Base-by-base conservation (phyloP, 2,329 filamentous ascomycete genomes). In the Verticillium albo-atrum region DNA sequence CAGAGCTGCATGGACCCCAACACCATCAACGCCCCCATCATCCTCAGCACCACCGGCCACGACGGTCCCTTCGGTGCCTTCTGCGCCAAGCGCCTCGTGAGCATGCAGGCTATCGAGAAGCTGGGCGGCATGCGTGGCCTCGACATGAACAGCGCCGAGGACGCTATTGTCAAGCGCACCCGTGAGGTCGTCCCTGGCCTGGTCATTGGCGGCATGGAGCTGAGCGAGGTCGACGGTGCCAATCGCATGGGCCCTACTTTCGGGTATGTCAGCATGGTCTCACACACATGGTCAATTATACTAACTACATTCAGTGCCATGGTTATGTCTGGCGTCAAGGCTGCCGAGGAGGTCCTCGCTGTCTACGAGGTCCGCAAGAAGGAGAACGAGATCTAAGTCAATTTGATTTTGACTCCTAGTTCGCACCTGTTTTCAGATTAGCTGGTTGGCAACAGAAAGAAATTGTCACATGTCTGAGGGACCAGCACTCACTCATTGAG, bases 1-100 rank as follows among this genome's bases (percentile, higher is more conserved):
- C 92, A 96, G 79, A 90, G 86, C 62, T 97, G 92, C 88, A 96
- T 97, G 92, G 93, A 97, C 74, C 92, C 92, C 66, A 96, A 95
- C 85, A 97, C 92, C 69, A 96, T 97, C 84, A 97, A 96, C 72
- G 91, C 92, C 0, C 92, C 92, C 1, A 75, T 97, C 61, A 81
- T 97, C 70, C 90, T 97, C 78, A 92, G 88, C 60, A 97, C 92
- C 26, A 97, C 92, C 0, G 93, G 92, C 56, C 92, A 97, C 69
- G 92, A 97, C 66, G 93, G 85, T 0, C 92, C 92, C 17, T 96
- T 96, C 72, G 93, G 92, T 54, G 92, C 92, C 55, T 97, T 97
- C 80, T 90, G 79, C 65, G 92, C 91, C 73, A 97, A 97, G 85
- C 86, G 92, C 55, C 88, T 97, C 47, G 92, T 96, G 54, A 90